Evolutionary conservation across 768 basidiomycete genomes (phyloP), one percentile per base, ranked within the genome.

Genomic region (Lepiota venenata): DNA sequence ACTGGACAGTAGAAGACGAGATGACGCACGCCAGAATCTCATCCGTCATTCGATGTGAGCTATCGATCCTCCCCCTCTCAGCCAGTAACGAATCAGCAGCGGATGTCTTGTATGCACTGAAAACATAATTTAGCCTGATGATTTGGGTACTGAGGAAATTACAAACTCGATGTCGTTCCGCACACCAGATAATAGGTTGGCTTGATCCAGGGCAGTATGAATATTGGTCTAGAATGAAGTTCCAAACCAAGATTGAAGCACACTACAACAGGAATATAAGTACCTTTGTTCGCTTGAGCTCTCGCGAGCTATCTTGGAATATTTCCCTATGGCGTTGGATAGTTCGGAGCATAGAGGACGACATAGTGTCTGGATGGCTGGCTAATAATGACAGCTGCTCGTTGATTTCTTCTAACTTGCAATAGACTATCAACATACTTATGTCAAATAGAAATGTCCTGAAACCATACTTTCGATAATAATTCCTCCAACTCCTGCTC

Each of bases 81-180:
- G 85, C 84, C 22, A 99, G 75, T 38, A 99, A 71, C 5, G 91
- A 82, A 60, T 98, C 97, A 1, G 91, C 85, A 12, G 88, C 81
- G 15, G 91, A 88, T 5, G 92, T 89, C 68, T 94, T 94, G 71
- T 95, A 95, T 37, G 93, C 89, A 58, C 94, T 97, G 46, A 44
- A 20, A 20, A 22, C 25, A 29, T 8, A 44, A 21, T 35, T 51
- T 35, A 48, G 22, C 7, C 14, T 5, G 25, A 7, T 32, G 15
- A 41, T 3, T 32, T 12, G 29, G 14, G 10, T 22, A 9, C 47
- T 7, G 43, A 35, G 25, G 10, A 25, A 2, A 46, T 8, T 22
- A 70, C 86, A 42, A 61, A 96, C 95, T 93, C 93, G 60, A 98
- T 98, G 62, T 99, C 97, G 61, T 95, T 93, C 59, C 95, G 81